Conservation (phyloP, 805 yeast genomes). For the Metschnikowia dekortorum region DNA sequence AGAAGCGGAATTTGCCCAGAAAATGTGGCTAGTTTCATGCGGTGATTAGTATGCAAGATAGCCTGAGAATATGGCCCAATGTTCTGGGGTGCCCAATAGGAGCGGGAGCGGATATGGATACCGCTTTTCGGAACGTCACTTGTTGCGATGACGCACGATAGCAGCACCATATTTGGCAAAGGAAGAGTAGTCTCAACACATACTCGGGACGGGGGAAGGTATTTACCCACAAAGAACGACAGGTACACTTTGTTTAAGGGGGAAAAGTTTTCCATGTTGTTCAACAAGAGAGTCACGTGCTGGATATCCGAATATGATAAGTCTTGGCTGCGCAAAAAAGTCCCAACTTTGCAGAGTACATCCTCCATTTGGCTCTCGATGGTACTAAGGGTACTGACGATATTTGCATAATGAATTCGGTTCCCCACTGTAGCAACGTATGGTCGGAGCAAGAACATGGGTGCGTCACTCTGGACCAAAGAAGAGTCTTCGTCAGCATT, state of each 20-base stretch:
- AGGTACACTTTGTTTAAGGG: slow-evolving; percentile 60
- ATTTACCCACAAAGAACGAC: slow-evolving; percentile 48
- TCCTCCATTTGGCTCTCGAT: slow-evolving; percentile 41
- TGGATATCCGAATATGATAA: slow-evolving; percentile 47
- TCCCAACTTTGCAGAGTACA: slow-evolving; percentile 43
- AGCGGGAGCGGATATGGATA: slow-evolving; percentile 84
- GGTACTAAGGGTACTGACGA: slow-evolving; percentile 17
- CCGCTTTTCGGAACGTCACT: slow-evolving; percentile 47
- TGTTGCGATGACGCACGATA: slow-evolving; percentile 55
- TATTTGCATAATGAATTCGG: slow-evolving; percentile 27
- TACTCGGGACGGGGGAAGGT: slow-evolving; percentile 81
- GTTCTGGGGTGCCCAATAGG: slow-evolving; percentile 98
- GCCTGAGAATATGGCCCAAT: slow-evolving; percentile 97
- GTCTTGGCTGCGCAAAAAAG: slow-evolving; percentile 25
- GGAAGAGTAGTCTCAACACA: slow-evolving; percentile 66
- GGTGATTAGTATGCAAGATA: slow-evolving; percentile 38
- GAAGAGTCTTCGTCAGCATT: neutral
- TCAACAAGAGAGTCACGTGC: slow-evolving; percentile 55
- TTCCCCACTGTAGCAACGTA: slow-evolving; percentile 3
- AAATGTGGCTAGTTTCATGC: slow-evolving; percentile 49
- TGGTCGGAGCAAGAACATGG: neutral
- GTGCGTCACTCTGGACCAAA: neutral
- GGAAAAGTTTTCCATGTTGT: slow-evolving; percentile 62
- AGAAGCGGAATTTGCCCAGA: slow-evolving; percentile 91
- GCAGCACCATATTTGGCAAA: slow-evolving; percentile 35